phyloP scores from a whole-genome alignment of 2,329 filamentous ascomycete genomes.

The Hypomyces perniciosus region DNA sequence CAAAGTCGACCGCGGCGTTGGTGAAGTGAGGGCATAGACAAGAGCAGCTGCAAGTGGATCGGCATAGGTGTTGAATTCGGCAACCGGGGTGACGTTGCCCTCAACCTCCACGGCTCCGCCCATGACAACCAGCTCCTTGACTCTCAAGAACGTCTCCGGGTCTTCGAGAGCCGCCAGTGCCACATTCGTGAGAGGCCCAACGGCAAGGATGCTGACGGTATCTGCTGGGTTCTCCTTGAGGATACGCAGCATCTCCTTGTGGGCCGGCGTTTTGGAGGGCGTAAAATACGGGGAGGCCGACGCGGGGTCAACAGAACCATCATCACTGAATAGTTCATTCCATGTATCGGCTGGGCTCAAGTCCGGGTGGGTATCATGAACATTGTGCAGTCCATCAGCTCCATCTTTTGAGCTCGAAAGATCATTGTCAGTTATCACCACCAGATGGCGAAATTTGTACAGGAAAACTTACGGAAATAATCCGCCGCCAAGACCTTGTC shows the following conservation, averaged over 20 bases:
- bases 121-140: constrained; percentile 93
- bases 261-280: constrained; percentile 65
- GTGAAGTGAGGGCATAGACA: constrained; percentile 71
- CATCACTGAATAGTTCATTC: constrained; percentile 56
- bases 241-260: constrained; percentile 84
- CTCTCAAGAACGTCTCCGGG: constrained; percentile 79
- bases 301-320: constrained; percentile 32
- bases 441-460: constrained; percentile 1
- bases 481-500: constrained; percentile 75
- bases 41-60: constrained; percentile 74
- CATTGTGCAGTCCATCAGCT: constrained; percentile 67
- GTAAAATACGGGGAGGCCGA: constrained; percentile 60
- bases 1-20: constrained; percentile 70
- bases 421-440: neutral
- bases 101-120: constrained; percentile 73
- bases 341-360: constrained; percentile 69
- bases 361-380: constrained; percentile 69
- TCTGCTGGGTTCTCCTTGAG: constrained; percentile 74
- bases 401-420: constrained; percentile 50
- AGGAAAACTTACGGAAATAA: constrained; percentile 68
- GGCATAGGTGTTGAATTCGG: constrained; percentile 94
- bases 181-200: constrained; percentile 91
- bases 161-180: constrained; percentile 85
- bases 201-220: constrained; percentile 81
- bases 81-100: constrained; percentile 79